phyloP scores from a whole-genome alignment of 805 yeast species.

The Kluyveromyces dobzhanskii region DNA sequence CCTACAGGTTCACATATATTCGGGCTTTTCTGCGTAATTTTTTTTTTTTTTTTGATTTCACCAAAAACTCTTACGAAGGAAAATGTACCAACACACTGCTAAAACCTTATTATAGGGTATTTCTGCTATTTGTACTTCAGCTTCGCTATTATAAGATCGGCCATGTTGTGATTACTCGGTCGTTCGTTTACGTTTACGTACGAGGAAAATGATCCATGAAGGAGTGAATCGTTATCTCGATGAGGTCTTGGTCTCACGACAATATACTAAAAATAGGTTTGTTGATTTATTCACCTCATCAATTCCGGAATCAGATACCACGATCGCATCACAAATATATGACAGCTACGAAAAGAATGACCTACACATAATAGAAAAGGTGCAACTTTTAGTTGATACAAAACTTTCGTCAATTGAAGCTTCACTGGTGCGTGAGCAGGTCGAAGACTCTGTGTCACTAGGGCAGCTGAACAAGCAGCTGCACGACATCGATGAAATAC shows the following conservation, averaged over 20 bases:
- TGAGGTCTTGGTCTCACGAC: neutral
- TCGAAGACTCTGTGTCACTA: constrained; percentile 1
- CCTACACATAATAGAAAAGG: neutral
- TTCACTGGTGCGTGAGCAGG: neutral
- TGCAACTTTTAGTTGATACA: neutral
- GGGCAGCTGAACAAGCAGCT: neutral
- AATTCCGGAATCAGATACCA: neutral
- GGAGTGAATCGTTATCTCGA: neutral
- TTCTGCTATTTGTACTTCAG: too few species aligned
- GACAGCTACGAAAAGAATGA: constrained; percentile 1
- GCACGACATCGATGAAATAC: neutral
- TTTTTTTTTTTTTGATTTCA: too few species aligned
- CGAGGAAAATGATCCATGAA: constrained; percentile 2
- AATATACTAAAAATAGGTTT: neutral
- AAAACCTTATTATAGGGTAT: too few species aligned
- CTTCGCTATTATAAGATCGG: too few species aligned
- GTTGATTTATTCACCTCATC: neutral
- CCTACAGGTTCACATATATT: too few species aligned
- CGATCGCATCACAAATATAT: neutral
- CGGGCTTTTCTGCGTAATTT: too few species aligned
- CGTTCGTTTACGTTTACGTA: too few species aligned
- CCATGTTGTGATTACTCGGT: too few species aligned
- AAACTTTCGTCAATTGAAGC: neutral
- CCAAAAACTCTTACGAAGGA: too few species aligned
- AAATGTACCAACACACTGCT: too few species aligned